Percentiles rank a stretch among this genome's conserved stretches.
Evolutionary conservation across 1,139 yeast genomes (phyloP).

Genomic region (Ashbya aceris): DNA sequence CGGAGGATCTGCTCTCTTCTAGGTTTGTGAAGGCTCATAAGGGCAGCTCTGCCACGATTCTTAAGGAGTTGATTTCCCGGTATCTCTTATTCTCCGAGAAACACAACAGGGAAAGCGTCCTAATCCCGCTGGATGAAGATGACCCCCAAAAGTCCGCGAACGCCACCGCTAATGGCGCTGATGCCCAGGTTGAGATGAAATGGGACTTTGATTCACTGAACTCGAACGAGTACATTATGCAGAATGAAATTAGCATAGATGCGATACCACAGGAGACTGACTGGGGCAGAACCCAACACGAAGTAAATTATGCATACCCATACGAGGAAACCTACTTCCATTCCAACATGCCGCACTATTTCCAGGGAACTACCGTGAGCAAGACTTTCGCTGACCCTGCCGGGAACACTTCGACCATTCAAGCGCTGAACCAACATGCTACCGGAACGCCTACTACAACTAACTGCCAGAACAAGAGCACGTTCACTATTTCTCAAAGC

Average conservation of each 20-base stretch:
- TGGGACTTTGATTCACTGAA: slow-evolving; percentile 83
- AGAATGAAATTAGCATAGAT: slow-evolving; percentile 48
- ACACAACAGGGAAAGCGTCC: slow-evolving; percentile 39
- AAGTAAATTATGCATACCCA: slow-evolving; percentile 31
- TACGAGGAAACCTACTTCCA: slow-evolving; percentile 29
- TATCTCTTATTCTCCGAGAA: slow-evolving; percentile 75
- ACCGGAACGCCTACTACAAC: slow-evolving; percentile 8
- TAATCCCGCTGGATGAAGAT: slow-evolving; percentile 27
- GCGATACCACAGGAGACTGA: slow-evolving; percentile 34
- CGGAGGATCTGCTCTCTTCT: slow-evolving; percentile 73
- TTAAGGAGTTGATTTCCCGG: slow-evolving; percentile 72
- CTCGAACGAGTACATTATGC: slow-evolving; percentile 61
- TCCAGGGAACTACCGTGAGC: slow-evolving; percentile 28
- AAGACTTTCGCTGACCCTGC: slow-evolving; percentile 24
- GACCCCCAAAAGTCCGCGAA: slow-evolving; percentile 17
- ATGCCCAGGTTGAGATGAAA: slow-evolving; percentile 48
- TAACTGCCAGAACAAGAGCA: slow-evolving; percentile 14
- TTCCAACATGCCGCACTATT: slow-evolving; percentile 24
- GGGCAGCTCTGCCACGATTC: slow-evolving; percentile 46
- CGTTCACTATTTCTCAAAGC: slow-evolving; percentile 6
- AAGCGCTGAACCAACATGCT: slow-evolving; percentile 10
- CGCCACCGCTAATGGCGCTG: slow-evolving; percentile 13
- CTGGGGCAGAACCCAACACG: slow-evolving; percentile 30
- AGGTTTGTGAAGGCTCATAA: slow-evolving; percentile 60
- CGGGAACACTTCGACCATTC: slow-evolving; percentile 17